These are phyloP conservation scores for Diplodia scrobiculata DNA, from an alignment of 2,329 filamentous ascomycete genomes.

Conservation along the genomic window DNA sequence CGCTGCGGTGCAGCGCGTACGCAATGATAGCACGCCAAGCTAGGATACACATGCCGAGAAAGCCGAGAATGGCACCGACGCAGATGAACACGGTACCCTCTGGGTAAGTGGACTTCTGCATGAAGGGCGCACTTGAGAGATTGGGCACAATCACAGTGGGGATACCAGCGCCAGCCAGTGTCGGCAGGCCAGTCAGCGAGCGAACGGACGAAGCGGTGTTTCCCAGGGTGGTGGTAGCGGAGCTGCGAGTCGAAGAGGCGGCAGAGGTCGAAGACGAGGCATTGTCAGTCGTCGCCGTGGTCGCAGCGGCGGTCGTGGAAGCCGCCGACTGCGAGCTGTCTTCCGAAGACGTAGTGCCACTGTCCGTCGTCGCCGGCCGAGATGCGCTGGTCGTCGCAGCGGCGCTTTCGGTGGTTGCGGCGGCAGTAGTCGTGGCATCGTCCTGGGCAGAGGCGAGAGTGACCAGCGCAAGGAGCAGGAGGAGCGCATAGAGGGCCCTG, in stretches of 20 bases:
- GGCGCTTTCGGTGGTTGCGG: conserved; percentile 29
- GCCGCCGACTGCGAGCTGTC: conserved; percentile 29
- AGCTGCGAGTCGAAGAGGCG: conserved; percentile 23
- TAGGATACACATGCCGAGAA: conserved; percentile 78
- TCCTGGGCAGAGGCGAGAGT: conserved; percentile 31
- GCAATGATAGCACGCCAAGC: conserved; percentile 86
- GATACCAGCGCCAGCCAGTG: conserved; percentile 59
- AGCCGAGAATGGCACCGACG: conserved; percentile 83
- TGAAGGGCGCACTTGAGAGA: conserved; percentile 82
- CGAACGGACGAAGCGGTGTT: conserved; percentile 33
- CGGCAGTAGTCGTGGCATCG: conserved; percentile 30
- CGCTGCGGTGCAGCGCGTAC: conserved; percentile 87
- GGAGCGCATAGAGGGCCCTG: conserved; percentile 25
- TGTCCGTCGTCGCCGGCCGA: conserved; percentile 11
- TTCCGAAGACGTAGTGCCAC: conserved; percentile 29
- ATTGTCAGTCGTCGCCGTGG: conserved; percentile 33
- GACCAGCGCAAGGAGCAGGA: conserved; percentile 30
- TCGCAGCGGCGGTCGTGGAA: conserved; percentile 30
- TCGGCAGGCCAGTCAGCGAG: conserved; percentile 52
- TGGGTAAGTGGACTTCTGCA: conserved; percentile 81
- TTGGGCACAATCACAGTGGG: conserved; percentile 78
- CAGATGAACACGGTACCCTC: conserved; percentile 96
- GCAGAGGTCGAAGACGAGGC: conserved; percentile 36
- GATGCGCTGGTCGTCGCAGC: conserved; percentile 30
- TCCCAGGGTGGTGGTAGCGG: conserved; percentile 33